phyloP scores from a whole-genome alignment of 1,284 basidiomycete species.

The Cystobasidium slooffiae region DNA sequence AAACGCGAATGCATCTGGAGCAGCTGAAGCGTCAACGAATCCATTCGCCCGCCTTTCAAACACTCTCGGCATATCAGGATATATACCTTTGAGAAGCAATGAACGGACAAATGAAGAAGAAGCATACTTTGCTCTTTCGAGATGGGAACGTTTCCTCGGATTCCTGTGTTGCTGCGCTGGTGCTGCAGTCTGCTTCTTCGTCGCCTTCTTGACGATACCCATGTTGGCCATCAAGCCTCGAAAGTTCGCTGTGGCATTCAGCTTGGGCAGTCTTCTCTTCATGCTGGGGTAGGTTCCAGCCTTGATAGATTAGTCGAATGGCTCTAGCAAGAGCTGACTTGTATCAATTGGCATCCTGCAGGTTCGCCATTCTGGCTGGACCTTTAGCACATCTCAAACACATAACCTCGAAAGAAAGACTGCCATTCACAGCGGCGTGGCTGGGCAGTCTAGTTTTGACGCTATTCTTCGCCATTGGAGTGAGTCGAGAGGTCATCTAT shows the following conservation, averaged over 20 bases:
- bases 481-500: slow-evolving; percentile 58
- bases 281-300: slow-evolving; percentile 87
- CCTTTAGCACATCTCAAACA: slow-evolving; percentile 74
- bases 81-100: slow-evolving; percentile 82
- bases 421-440: slow-evolving; percentile 86
- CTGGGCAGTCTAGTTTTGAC: slow-evolving; percentile 79
- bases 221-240: slow-evolving; percentile 71
- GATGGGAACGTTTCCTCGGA: slow-evolving; percentile 92
- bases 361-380: slow-evolving; percentile 53
- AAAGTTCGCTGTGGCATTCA: slow-evolving; percentile 87
- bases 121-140: slow-evolving; percentile 81
- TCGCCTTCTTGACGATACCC: slow-evolving; percentile 86
- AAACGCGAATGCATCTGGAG: background rate
- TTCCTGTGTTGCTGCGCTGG: slow-evolving; percentile 89
- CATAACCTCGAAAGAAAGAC: slow-evolving; percentile 77
- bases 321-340: slow-evolving; percentile 30
- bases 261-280: slow-evolving; percentile 78
- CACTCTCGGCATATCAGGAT: slow-evolving; percentile 61
- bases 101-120: slow-evolving; percentile 92
- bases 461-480: slow-evolving; percentile 84
- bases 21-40: slow-evolving; percentile 23
- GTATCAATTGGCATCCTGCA: no score
- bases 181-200: slow-evolving; percentile 90
- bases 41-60: slow-evolving; percentile 38
- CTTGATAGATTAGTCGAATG: no score